phyloP scores from a whole-genome alignment of 768 basidiomycete genomes.

The Mycena albidolilacea region DNA sequence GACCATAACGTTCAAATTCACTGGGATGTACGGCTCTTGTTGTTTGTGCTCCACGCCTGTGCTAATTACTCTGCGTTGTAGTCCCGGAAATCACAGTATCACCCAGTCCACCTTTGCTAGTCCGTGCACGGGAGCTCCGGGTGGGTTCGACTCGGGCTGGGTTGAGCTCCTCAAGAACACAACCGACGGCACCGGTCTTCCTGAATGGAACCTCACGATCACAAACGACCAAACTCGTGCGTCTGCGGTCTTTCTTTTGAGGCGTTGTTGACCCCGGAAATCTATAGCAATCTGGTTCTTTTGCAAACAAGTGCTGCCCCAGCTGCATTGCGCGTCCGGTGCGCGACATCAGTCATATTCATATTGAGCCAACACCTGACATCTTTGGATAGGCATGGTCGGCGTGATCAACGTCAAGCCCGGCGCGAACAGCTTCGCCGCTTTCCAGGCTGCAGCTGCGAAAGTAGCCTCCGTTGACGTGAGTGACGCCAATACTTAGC shows the following conservation, averaged over 20 bases:
- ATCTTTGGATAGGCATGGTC: constrained; percentile 59
- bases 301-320: background rate
- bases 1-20: constrained; percentile 65
- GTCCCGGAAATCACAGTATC: constrained; percentile 19
- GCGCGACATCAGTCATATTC: background rate
- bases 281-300: constrained; percentile 13
- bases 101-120: background rate
- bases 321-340: background rate
- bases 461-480: background rate
- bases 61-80: background rate
- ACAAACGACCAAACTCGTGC: constrained; percentile 61
- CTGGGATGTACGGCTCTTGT: constrained; percentile 54
- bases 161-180: constrained; percentile 48
- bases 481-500: background rate
- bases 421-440: constrained; percentile 58
- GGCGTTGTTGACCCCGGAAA: background rate
- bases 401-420: constrained; percentile 66
- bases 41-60: background rate
- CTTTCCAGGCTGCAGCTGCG: constrained; percentile 47
- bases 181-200: constrained; percentile 39
- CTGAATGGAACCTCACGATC: constrained; percentile 67
- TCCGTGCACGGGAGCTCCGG: constrained; percentile 60
- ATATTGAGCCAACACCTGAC: constrained; percentile 51
- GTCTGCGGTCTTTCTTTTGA: constrained; percentile 33
- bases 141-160: constrained; percentile 73